Base-by-base conservation (phyloP, 2,329 filamentous ascomycete genomes). In the Epicoccum nigrum region DNA sequence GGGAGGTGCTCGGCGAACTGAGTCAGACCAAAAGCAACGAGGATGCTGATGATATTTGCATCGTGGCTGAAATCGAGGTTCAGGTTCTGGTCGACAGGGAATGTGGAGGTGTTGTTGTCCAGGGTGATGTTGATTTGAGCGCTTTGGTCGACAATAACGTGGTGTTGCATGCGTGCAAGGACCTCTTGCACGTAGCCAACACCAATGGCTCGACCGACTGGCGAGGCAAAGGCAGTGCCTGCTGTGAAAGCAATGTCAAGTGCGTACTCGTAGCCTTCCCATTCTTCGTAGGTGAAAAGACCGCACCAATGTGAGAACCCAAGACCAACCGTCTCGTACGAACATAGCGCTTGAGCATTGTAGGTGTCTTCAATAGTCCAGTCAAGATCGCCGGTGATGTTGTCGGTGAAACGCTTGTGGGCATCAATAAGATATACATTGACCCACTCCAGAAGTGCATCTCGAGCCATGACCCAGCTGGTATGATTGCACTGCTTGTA, bases 31-130 rank as follows among this genome's bases (percentile, higher is more conserved):
- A 92, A 88, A 0, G 89, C 88, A 0, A 87, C 85, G 4, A 92
- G 75, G 57, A 91, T 82, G 20, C 82, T 81, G 60, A 86, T 78
- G 53, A 90, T 89, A 67, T 88, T 89, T 25, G 86, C 87, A 71
- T 92, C 89, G 70, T 92, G 89, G 13, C 83, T 86, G 69, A 92
- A 92, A 75, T 92, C 89, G 41, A 92, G 82, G 70, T 91, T 90
- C 13, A 92, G 77, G 17, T 77, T 81, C 67, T 92, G 89, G 65
- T 90, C 83, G 4, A 89, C 74, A 0, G 89, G 89, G 68, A 92
- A 92, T 0, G 88, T 92, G 28, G 77, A 76, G 0, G 80, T 80
- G 70, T 81, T 89, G 65, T 79, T 83, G 74, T 89, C 86, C 23
- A 90, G 80, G 0, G 87, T 90, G n/a, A 82, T 78, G 67, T 90